These are phyloP conservation scores for Vitis hybrid DNA, from an alignment of 177 flowering plant species.

Conservation along the genomic window DNA sequence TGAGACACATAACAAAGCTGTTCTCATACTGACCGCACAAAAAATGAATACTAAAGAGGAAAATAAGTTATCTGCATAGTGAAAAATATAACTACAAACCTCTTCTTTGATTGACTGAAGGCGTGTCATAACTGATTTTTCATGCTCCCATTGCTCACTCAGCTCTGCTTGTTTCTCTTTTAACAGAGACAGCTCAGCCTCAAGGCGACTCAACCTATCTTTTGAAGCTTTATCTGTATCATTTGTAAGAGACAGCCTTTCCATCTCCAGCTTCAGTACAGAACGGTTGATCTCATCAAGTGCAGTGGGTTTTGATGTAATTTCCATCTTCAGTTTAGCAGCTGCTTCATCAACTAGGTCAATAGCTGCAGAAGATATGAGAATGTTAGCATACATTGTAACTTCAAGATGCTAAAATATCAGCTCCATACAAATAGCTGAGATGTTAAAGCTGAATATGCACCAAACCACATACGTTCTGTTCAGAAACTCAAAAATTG, in stretches of 20 bases:
- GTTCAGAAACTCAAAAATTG: neutral
- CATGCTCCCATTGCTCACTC: slow-evolving; percentile 94
- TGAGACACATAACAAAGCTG: neutral
- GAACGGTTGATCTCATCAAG: slow-evolving; percentile 89
- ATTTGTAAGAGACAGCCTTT: slow-evolving; percentile 80
- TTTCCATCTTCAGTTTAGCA: slow-evolving; percentile 94
- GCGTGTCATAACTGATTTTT: slow-evolving; percentile 87
- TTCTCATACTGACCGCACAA: neutral
- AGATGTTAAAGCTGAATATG: neutral
- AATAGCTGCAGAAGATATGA: slow-evolving; percentile 64
- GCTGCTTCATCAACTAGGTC: slow-evolving; percentile 98
- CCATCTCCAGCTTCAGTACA: slow-evolving; percentile 93
- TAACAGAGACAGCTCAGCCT: slow-evolving; percentile 70
- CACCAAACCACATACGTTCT: neutral
- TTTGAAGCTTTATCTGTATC: slow-evolving; percentile 90
- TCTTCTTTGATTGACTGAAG: slow-evolving; percentile 92
- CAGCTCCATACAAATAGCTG: neutral
- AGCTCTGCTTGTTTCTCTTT: slow-evolving; percentile 74
- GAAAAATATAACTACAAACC: slow-evolving; percentile 37
- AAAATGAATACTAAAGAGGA: neutral
- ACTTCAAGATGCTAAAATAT: neutral
- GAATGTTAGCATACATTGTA: neutral
- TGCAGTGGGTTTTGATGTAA: slow-evolving; percentile 91
- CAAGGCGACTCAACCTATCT: slow-evolving; percentile 82
- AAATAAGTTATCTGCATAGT: neutral